A percentile compares a stretch with the other conserved stretches of the same genome.
Evolutionary conservation across 2,329 filamentous ascomycete genomes (phyloP).

Genomic region (Chrysosporium keratinophilum): DNA sequence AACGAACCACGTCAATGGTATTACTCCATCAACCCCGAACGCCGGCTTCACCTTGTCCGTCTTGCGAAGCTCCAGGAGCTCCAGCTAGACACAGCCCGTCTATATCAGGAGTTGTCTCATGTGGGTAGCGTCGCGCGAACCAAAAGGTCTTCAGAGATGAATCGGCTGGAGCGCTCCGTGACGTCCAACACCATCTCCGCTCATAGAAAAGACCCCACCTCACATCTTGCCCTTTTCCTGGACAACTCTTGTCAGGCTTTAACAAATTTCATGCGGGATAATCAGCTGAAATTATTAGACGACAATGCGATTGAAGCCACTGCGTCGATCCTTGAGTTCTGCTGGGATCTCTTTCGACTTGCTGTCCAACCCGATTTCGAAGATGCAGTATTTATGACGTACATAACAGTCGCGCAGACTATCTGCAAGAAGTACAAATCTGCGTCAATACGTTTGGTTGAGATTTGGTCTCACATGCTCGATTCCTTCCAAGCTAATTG

Average conservation of each 20-base stretch:
- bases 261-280: constrained; percentile 27
- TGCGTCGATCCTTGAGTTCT: constrained; percentile 33
- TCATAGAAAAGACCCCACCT: constrained; percentile 35
- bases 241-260: constrained; percentile 30
- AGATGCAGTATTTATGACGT: constrained; percentile 45
- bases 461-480: constrained; percentile 26
- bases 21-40: constrained; percentile 17
- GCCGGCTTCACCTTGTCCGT: constrained; percentile 20
- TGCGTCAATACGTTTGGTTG: constrained; percentile 23
- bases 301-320: constrained; percentile 22
- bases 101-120: constrained; percentile 26
- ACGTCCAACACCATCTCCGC: constrained; percentile 32
- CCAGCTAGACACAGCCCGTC: constrained; percentile 27
- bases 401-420: constrained; percentile 36
- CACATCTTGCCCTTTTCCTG: constrained; percentile 31
- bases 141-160: constrained; percentile 36
- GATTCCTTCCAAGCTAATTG: constrained; percentile 58
- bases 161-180: constrained; percentile 32
- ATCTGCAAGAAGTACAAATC: constrained; percentile 28
- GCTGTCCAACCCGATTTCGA: constrained; percentile 38
- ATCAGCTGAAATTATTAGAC: constrained; percentile 17
- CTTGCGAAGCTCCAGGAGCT: constrained; percentile 31
- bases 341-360: constrained; percentile 41
- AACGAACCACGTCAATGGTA: constrained; percentile 30
- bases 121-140: constrained; percentile 26